These are phyloP conservation scores for Phytophthora fragariaefolia DNA, from an alignment of 352 stramenopile genomes.

Conservation along the genomic window DNA sequence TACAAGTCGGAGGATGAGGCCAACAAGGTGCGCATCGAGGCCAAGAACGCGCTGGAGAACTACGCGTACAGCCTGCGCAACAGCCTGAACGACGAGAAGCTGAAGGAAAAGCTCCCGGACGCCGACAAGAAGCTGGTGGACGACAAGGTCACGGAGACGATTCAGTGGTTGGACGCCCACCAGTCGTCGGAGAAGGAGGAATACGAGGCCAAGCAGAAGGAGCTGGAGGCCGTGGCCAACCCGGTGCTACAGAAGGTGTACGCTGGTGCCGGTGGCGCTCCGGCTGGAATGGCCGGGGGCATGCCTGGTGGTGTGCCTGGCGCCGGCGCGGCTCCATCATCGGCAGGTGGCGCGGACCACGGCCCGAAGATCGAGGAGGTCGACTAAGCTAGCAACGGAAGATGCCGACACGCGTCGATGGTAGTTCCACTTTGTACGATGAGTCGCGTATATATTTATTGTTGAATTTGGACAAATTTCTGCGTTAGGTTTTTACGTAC, in stretches of 20 bases:
- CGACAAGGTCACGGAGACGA: conserved; percentile 94
- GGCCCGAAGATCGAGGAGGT: conserved; percentile 78
- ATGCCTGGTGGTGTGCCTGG: conserved; percentile 36
- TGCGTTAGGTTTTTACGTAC: no score
- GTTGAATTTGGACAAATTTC: no score
- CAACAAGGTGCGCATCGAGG: conserved; percentile 95
- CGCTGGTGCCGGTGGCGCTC: conserved; percentile 50
- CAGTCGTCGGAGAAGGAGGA: conserved; percentile 41
- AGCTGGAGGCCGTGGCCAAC: conserved; percentile 81
- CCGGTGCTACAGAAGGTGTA: conserved; percentile 82
- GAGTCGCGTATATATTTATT: no score
- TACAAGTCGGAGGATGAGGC: conserved; percentile 97
- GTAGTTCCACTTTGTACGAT: no score
- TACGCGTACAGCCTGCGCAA: conserved; percentile 95
- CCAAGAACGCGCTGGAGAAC: conserved; percentile 95
- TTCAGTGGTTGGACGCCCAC: conserved; percentile 97
- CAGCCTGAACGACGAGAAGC: conserved; percentile 92
- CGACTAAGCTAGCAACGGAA: conserved; percentile 45
- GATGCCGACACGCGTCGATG: no score
- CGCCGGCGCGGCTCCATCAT: conserved; percentile 25
- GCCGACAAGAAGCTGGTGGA: conserved; percentile 83
- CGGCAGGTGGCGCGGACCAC: conserved; percentile 45
- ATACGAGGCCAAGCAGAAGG: conserved; percentile 88
- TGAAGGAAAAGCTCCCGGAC: conserved; percentile 93
- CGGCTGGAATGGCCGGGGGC: conserved; percentile 42